These are phyloP conservation scores for Triticum aestivum DNA, from an alignment of 176 grass and related monocot genomes.

Conservation along the genomic window IWGSC_CS_RefSeq_v2.1 NC_057811.1:38099927-38100426, in stretches of 20 bases:
- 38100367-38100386: slow-evolving; percentile 5
- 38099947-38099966: not conserved
- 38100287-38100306: not conserved
- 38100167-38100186: not conserved
- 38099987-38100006: not conserved
- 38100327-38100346: slow-evolving; percentile 54
- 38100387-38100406: slow-evolving; percentile 59
- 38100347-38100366: slow-evolving; percentile 45
- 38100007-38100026: not conserved
- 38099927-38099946: slow-evolving; percentile 57
- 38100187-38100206: slow-evolving; percentile 35
- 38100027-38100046: not conserved
- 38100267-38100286: not conserved
- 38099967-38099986: not conserved
- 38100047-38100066: not conserved
- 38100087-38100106: not conserved
- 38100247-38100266: not conserved
- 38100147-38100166: slow-evolving; percentile 33
- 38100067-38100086: not conserved
- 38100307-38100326: slow-evolving; percentile 59
- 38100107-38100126: not conserved
- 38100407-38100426: slow-evolving; percentile 74
- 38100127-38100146: not conserved
- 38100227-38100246: slow-evolving; percentile 51
- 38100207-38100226: slow-evolving; percentile 51